These are phyloP conservation scores for Trametes versicolor DNA, from an alignment of 1,284 basidiomycete genomes.

Conservation along the genomic window DNA sequence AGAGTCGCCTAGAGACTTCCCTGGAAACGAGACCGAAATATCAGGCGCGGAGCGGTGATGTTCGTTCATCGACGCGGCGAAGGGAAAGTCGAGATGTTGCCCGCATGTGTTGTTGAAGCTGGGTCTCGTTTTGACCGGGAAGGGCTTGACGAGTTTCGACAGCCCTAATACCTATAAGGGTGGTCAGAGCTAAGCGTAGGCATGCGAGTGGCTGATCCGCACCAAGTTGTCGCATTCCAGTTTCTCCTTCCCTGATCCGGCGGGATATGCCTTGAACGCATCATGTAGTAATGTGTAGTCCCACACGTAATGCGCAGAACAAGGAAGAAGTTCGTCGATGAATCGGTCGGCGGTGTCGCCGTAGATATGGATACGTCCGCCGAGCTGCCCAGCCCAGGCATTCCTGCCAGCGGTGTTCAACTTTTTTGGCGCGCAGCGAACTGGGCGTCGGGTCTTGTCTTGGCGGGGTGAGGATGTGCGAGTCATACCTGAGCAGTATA, in stretches of 20 bases:
- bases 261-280: neutral
- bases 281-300: neutral
- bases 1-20: neutral
- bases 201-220: neutral
- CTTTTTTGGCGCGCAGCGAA: neutral
- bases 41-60: constrained; percentile 9
- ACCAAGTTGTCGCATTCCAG: neutral
- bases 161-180: neutral
- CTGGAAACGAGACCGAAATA: constrained; percentile 13
- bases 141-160: constrained; percentile 6
- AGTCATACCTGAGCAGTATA: neutral
- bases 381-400: neutral
- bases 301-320: neutral
- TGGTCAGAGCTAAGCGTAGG: too few relatives aligned
- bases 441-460: neutral
- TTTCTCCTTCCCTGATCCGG: neutral
- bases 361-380: neutral
- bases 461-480: neutral
- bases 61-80: neutral
- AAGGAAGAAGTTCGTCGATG: constrained; percentile 3
- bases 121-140: constrained; percentile 8
- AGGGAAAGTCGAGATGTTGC: neutral
- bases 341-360: neutral
- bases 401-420: neutral
- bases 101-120: neutral